phyloP scores from a whole-genome alignment of 2,329 filamentous ascomycete species.

The Sordariomycetes sp. region DNA sequence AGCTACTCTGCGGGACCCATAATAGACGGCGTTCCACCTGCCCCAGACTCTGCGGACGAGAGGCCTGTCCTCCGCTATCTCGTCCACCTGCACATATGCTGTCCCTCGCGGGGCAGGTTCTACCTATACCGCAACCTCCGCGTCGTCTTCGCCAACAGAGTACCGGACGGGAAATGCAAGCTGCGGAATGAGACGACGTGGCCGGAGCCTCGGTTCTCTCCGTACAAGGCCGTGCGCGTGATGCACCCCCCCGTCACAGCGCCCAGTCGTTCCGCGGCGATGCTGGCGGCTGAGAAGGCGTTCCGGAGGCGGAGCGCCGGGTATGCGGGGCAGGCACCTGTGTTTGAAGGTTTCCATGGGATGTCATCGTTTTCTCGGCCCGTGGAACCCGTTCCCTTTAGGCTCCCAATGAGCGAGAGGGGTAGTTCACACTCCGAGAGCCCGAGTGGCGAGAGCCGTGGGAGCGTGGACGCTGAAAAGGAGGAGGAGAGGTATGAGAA shows the following conservation, averaged over 20 bases:
- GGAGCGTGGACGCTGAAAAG: neutral
- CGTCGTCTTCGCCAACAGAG: constrained; percentile 92
- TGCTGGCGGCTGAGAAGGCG: constrained; percentile 47
- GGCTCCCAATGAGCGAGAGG: neutral
- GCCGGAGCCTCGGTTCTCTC: constrained; percentile 76
- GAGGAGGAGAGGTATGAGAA: constrained; percentile 45
- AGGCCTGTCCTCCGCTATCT: constrained; percentile 77
- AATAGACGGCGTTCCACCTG: constrained; percentile 50
- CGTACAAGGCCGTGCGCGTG: constrained; percentile 61
- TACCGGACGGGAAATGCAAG: constrained; percentile 90
- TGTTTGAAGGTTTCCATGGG: neutral
- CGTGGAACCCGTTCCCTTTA: neutral
- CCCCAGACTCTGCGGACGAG: neutral
- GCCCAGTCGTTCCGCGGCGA: constrained; percentile 31
- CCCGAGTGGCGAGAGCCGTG: neutral
- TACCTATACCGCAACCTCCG: constrained; percentile 88
- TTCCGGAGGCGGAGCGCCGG: constrained; percentile 48
- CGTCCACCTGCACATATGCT: constrained; percentile 88
- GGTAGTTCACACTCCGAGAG: neutral
- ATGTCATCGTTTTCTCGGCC: constrained; percentile 2
- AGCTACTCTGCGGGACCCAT: constrained; percentile 84
- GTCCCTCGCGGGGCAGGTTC: constrained; percentile 68
- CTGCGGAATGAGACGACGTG: constrained; percentile 81
- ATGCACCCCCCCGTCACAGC: constrained; percentile 29
- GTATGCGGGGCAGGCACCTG: constrained; percentile 18